A percentile compares a stretch with the other conserved stretches of the same genome.
Evolutionary conservation across 164 flowering plant genomes (phyloP).

Genomic region (Kalanchoe fedtschenkoi): DNA sequence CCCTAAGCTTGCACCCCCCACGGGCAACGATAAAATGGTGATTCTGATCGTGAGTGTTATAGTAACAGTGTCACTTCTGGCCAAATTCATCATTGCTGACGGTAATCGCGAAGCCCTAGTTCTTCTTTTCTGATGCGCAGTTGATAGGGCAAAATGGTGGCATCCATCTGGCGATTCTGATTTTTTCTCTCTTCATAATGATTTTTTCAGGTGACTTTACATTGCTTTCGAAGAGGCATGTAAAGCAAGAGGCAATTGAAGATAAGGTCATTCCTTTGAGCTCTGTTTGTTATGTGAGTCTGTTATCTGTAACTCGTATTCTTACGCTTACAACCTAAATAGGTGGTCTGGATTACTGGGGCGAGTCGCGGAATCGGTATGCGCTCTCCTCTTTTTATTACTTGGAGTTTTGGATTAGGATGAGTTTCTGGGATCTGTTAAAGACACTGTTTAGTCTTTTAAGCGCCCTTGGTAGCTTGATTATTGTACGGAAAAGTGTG

Average conservation of each 20-base stretch:
- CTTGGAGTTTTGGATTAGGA: not conserved
- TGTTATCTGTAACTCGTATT: not conserved
- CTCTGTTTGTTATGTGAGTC: not conserved
- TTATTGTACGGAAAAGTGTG: too few relatives aligned
- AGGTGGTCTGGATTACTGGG: slow-evolving; percentile 95
- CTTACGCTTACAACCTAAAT: slow-evolving; percentile 2
- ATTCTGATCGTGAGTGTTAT: not conserved
- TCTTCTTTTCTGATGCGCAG: not conserved
- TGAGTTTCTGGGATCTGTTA: too few relatives aligned
- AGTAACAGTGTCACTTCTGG: not conserved
- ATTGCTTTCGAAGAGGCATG: slow-evolving; percentile 38
- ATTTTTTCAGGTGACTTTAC: slow-evolving; percentile 61
- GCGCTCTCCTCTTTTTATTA: not conserved
- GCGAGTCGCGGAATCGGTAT: slow-evolving; percentile 94
- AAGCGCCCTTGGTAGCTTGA: too few relatives aligned
- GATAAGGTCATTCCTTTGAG: slow-evolving; percentile 46
- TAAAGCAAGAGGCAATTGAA: slow-evolving; percentile 63
- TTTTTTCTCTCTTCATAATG: not conserved
- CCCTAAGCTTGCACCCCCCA: not conserved
- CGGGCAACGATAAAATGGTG: not conserved
- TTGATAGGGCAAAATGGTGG: not conserved
- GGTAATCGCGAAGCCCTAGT: slow-evolving; percentile 25
- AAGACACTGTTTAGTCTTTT: too few relatives aligned
- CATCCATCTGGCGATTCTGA: not conserved
- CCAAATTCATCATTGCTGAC: slow-evolving; percentile 47